Evolutionary conservation across 2,329 filamentous ascomycete species (phyloP), one percentile per base, ranked within the genome.

Genomic region (Colletotrichum chrysophilum): DNA sequence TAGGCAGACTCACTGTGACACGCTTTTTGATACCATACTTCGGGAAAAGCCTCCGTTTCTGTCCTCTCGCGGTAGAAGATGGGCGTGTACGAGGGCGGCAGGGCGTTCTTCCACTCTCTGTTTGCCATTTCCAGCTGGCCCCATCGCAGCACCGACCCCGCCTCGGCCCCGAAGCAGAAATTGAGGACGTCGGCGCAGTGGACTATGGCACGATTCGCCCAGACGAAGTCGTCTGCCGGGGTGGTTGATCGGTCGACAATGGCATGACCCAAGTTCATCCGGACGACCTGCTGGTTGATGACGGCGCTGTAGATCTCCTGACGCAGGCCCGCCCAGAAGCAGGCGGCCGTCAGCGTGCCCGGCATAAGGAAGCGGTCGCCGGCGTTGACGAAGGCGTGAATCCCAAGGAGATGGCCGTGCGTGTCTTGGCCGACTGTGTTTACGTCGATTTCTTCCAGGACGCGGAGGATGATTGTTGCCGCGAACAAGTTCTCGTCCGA

Each of bases 181-280:
- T 92, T 91, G 24, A 93, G 83, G 3, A 93, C 90, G 76, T 93
- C 90, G 26, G 91, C 91, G 68, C 91, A 91, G 78, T 92, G 89
- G 4, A 92, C 87, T 0, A 93, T 87, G 26, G 92, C 90, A n/a
- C 91, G 87, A 80, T 93, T 93, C 3, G 91, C 89, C 91, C 91
- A 92, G 1, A 85, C 86, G 72, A 88, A 88, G 77, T 92, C 91
- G 60, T 87, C 87, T 0, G 86, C 85, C 1, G 85, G 83, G 3
- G 85, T 82, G 9, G 90, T 85, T 0, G 86, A 87, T 16, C 87
- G 86, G 78, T 91, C 88, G 55, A 91, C 86, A 43, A 91, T 87
- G 38, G 83, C 86, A 36, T 78, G 76, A 12, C 87, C 83, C 3
- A 92, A 84, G 16, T 86, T 88, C n/a, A 91, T 87, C 24, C 87